These are phyloP conservation scores for Curvularia sp. DNA, from an alignment of 2,329 filamentous ascomycete species.

Conservation along the genomic window DNA sequence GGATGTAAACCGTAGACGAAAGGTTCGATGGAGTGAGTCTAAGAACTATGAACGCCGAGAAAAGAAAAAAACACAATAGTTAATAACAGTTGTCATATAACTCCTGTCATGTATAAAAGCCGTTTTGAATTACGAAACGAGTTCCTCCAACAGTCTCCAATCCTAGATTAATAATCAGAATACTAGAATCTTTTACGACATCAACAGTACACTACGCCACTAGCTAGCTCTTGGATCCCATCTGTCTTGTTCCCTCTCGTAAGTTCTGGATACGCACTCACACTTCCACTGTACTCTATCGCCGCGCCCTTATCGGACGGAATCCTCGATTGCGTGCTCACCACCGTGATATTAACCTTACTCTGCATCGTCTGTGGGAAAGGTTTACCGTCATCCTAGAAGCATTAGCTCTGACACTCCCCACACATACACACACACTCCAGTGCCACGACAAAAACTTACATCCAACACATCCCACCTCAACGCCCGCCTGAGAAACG, in stretches of 20 bases:
- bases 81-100: background rate
- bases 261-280: slow-evolving; percentile 24
- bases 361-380: background rate
- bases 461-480: slow-evolving; percentile 42
- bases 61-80: too few species aligned
- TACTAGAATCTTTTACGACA: background rate
- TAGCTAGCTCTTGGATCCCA: background rate
- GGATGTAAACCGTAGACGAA: too few species aligned
- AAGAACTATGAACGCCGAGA: too few species aligned
- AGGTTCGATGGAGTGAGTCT: too few species aligned
- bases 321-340: slow-evolving; percentile 27
- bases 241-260: background rate
- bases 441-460: slow-evolving; percentile 15
- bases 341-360: slow-evolving; percentile 27
- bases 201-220: background rate
- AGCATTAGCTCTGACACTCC: background rate
- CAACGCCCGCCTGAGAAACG: slow-evolving; percentile 37
- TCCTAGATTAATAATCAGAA: background rate
- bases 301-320: slow-evolving; percentile 19
- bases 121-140: background rate
- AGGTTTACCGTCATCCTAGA: background rate
- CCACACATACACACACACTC: too few species aligned
- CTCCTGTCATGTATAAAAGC: background rate
- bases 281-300: slow-evolving; percentile 27
- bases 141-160: background rate